Evolutionary conservation across 2,329 filamentous ascomycete species (phyloP).

Genomic region (Alternaria angustiovoidea): DNA sequence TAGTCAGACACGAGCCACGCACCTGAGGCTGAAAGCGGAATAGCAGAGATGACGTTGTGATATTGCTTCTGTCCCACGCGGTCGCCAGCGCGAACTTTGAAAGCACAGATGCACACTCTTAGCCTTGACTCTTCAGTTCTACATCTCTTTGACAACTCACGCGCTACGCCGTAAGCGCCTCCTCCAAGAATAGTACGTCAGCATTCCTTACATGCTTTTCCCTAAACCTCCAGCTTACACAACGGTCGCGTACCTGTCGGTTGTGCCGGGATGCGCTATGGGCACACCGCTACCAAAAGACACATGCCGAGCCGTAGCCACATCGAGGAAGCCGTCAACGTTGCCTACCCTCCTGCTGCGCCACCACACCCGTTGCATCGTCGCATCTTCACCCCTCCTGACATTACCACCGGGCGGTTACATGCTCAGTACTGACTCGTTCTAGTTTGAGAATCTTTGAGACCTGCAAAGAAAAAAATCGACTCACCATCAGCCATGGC

Average conservation of each 20-base stretch:
- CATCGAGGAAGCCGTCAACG: neutral
- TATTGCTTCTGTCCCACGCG: neutral
- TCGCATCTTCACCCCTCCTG: constrained; percentile 9
- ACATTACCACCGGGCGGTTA: neutral
- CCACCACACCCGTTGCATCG: constrained; percentile 21
- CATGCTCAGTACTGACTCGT: constrained; percentile 15
- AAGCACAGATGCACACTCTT: neutral
- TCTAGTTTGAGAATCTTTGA: constrained; percentile 9
- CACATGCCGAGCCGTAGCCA: constrained; percentile 2
- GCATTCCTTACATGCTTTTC: constrained; percentile 1
- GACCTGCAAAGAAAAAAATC: neutral
- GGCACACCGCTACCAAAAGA: constrained; percentile 13
- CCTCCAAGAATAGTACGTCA: constrained; percentile 27
- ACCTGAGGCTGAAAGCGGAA: constrained; percentile 6
- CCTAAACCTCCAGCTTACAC: neutral
- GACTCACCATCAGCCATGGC: constrained; percentile 20
- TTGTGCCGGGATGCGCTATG: constrained; percentile 17
- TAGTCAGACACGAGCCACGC: neutral
- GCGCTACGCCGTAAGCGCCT: neutral
- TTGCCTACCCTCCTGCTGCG: constrained; percentile 18
- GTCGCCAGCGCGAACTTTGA: neutral
- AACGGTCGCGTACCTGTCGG: constrained; percentile 15
- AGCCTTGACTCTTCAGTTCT: neutral
- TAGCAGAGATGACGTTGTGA: constrained; percentile 15
- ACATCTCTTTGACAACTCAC: neutral